phyloP scores from a whole-genome alignment of 78 protist species.

The Dictyostelium brefeldianum region DNA sequence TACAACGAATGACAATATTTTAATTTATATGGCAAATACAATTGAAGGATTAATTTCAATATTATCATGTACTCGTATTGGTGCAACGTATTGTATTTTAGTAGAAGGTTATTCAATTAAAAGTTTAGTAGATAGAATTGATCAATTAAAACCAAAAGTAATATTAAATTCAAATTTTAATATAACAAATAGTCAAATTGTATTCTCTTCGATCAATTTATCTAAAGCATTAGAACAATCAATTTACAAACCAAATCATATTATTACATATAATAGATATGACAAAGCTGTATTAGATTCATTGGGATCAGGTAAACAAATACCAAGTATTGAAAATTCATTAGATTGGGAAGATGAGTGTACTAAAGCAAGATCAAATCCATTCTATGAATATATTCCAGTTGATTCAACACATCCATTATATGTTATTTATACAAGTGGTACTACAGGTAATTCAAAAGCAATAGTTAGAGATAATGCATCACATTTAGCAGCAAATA shows the following conservation, averaged over 20 bases:
- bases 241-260: background rate
- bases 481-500: conserved; percentile 40
- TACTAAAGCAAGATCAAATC: background rate
- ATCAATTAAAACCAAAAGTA: background rate
- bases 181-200: background rate
- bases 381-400: background rate
- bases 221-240: background rate
- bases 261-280: background rate
- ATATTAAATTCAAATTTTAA: background rate
- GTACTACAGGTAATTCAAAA: conserved; percentile 52
- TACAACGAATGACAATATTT: conserved; percentile 89
- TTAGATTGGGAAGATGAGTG: background rate
- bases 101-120: background rate
- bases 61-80: conserved; percentile 97
- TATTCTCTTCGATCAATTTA: background rate
- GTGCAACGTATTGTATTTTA: conserved; percentile 86
- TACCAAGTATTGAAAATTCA: background rate
- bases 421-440: conserved; percentile 24
- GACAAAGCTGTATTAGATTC: background rate
- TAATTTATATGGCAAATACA: conserved; percentile 93
- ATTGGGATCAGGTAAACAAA: background rate
- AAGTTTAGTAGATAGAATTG: background rate
- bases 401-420: conserved; percentile 8
- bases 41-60: conserved; percentile 84
- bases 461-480: conserved; percentile 60